Conservation (phyloP, 371 early-diverging fungal genomes). For the Mucor saturninus region DNA sequence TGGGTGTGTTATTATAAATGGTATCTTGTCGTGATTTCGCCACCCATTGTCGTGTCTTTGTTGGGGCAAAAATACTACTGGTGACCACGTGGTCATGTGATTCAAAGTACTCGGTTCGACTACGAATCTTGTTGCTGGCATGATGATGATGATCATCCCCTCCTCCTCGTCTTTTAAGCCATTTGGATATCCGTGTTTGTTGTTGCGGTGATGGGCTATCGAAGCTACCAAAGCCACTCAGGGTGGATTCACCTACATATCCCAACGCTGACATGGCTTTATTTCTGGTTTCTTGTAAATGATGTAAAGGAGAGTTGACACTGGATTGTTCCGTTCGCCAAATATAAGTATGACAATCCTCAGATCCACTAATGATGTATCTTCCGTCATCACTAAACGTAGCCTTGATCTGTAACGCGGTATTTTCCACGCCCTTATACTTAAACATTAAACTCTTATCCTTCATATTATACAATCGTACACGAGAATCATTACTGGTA, state of each 20-base stretch:
- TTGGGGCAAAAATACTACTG: conserved; percentile 65
- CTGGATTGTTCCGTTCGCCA: conserved; percentile 67
- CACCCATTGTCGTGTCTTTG: conserved; percentile 58
- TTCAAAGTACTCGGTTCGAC: conserved; percentile 42
- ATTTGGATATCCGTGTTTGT: conserved; percentile 23
- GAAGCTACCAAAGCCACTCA: conserved; percentile 4
- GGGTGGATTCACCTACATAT: conserved; percentile 19
- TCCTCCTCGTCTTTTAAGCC: conserved; percentile 24
- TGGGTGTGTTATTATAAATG: conserved; percentile 35
- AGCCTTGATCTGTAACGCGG: conserved; percentile 72
- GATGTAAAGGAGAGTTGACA: conserved; percentile 16
- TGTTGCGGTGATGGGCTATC: conserved; percentile 12
- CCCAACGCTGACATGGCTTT: conserved; percentile 18
- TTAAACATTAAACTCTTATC: conserved; percentile 77
- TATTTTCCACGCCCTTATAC: conserved; percentile 79
- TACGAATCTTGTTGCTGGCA: conserved; percentile 25
- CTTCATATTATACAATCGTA: conserved; percentile 75
- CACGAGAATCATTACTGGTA: conserved; percentile 81
- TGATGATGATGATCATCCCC: conserved; percentile 2
- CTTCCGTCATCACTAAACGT: conserved; percentile 76
- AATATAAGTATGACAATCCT: conserved; percentile 75
- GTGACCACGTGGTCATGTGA: conserved; percentile 63
- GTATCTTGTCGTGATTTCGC: conserved; percentile 52
- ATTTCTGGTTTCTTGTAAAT: conserved; percentile 20
- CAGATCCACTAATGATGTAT: conserved; percentile 83